Evolutionary conservation across 331 rosid genomes (phyloP).

Genomic region (Phaseolus coccineus): DNA sequence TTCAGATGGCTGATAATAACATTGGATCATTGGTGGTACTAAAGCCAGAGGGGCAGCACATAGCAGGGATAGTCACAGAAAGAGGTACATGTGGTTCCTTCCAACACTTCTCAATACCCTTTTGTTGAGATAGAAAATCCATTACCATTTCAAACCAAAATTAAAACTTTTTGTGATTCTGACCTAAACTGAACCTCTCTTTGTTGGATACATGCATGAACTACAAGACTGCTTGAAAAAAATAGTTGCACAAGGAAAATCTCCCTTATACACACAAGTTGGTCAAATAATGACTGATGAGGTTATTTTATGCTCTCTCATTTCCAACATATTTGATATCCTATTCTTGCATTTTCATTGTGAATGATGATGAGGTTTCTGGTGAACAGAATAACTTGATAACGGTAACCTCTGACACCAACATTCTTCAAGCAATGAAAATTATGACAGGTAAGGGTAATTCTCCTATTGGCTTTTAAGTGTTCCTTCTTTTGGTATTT

Average conservation of each 20-base stretch:
- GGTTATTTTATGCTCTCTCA: conserved; percentile 54
- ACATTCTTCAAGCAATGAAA: conserved; percentile 89
- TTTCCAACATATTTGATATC: conserved; percentile 16
- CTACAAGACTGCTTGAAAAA: conserved; percentile 71
- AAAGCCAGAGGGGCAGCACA: conserved; percentile 65
- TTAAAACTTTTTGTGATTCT: not conserved
- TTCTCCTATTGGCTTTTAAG: not conserved
- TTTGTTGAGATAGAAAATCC: not conserved
- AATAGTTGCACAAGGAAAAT: conserved; percentile 81
- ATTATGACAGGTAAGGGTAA: conserved; percentile 89
- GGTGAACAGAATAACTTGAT: conserved; percentile 64
- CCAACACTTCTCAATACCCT: not conserved
- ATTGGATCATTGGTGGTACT: conserved; percentile 79
- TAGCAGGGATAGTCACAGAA: conserved; percentile 93
- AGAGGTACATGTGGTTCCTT: conserved; percentile 61
- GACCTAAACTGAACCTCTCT: conserved; percentile 3
- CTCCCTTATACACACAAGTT: conserved; percentile 69
- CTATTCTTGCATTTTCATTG: not conserved
- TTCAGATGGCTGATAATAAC: conserved; percentile 85
- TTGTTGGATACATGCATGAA: conserved; percentile 27
- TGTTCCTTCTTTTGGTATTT: not conserved
- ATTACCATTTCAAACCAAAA: not conserved
- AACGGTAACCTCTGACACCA: conserved; percentile 80
- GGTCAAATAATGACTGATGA: conserved; percentile 86
- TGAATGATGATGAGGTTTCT: conserved; percentile 5